Conservation (phyloP, 2,329 filamentous ascomycete species). For the Aspergillus sp. region DNA sequence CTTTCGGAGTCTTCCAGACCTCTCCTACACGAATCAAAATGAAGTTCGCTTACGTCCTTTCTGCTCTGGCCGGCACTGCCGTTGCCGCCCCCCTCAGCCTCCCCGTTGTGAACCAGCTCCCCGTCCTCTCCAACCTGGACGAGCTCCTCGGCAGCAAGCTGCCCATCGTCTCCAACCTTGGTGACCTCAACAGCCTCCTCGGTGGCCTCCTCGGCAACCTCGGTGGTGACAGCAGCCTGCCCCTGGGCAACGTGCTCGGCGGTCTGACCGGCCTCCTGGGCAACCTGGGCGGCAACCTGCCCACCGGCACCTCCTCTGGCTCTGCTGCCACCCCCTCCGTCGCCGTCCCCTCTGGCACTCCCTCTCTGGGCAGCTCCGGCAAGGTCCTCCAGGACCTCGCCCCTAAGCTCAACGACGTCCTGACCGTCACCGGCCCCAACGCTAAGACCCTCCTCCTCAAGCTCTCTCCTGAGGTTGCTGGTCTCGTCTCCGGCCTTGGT, state of each 20-base stretch:
- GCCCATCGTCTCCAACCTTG: neutral
- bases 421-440: conserved; percentile 31
- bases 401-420: conserved; percentile 26
- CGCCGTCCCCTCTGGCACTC: conserved; percentile 1
- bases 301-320: neutral
- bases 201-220: conserved; percentile 27
- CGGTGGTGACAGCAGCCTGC: conserved; percentile 12
- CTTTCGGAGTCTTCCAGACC: conserved; percentile 7
- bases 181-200: conserved; percentile 7
- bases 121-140: conserved; percentile 5
- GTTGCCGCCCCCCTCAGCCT: conserved; percentile 21
- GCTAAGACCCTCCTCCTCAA: conserved; percentile 28
- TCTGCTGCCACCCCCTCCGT: neutral
- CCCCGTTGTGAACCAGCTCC: neutral
- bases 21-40: conserved; percentile 17
- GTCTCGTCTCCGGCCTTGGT: conserved; percentile 27
- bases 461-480: conserved; percentile 27
- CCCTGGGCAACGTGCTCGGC: neutral
- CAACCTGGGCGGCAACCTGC: neutral
- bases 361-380: conserved; percentile 23
- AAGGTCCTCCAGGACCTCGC: conserved; percentile 28
- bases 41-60: conserved; percentile 24
- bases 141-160: conserved; percentile 8
- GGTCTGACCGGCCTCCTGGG: neutral
- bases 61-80: conserved; percentile 25